Percentiles rank a stretch among this genome's conserved stretches.
Conservation (phyloP, 306 rosid species). For the Astragalus glycyphyllos region DNA sequence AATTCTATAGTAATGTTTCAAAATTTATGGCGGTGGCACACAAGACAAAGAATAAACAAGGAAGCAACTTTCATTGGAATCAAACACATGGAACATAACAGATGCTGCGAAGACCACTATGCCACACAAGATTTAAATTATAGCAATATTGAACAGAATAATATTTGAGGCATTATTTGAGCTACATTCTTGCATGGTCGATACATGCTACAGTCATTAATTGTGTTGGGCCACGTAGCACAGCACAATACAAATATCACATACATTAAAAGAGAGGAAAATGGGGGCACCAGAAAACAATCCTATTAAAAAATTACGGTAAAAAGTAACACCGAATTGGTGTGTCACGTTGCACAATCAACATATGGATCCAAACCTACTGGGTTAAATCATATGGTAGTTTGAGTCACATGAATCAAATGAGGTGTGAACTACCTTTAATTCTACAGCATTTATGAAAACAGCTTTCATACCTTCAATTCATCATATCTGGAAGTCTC, state of each 20-base stretch:
- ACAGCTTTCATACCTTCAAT: conserved; percentile 33
- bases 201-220: neutral
- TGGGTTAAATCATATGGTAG: neutral
- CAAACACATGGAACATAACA: neutral
- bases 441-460: conserved; percentile 20
- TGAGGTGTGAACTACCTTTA: neutral
- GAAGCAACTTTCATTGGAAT: neutral
- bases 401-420: neutral
- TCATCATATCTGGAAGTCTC: conserved; percentile 17
- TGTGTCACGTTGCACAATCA: neutral
- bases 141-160: neutral
- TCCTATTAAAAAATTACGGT: neutral
- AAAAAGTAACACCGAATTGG: neutral
- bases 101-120: neutral
- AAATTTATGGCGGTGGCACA: neutral
- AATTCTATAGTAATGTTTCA: neutral
- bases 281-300: neutral
- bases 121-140: neutral
- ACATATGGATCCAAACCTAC: neutral
- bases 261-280: neutral
- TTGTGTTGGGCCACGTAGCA: neutral
- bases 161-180: neutral
- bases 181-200: neutral
- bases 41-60: neutral
- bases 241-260: neutral